These are phyloP conservation scores for Carnegiea gigantea DNA, from an alignment of 179 eudicot genomes.

Conservation along the genomic window DNA sequence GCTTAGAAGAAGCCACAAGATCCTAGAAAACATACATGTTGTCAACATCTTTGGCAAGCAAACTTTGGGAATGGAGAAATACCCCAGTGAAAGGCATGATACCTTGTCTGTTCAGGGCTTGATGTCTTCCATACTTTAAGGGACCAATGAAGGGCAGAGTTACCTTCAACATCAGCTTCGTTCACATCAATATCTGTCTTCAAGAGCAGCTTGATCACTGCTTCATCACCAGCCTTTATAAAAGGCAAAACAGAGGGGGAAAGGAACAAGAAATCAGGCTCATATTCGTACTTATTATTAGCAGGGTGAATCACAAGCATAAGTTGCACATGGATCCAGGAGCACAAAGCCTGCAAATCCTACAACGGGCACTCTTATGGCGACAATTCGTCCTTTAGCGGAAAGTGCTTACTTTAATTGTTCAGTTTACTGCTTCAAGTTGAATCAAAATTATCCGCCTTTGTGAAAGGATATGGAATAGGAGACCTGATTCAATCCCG, in stretches of 20 bases:
- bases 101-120: constrained; percentile 35
- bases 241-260: background rate
- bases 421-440: background rate
- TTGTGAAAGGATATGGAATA: background rate
- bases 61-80: background rate
- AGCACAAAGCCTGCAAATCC: background rate
- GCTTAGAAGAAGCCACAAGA: constrained; percentile 32
- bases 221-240: constrained; percentile 40
- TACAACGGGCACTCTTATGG: background rate
- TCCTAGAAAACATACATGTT: constrained; percentile 25
- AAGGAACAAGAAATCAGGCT: constrained; percentile 6
- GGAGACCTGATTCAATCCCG: background rate
- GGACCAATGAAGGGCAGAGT: constrained; percentile 42
- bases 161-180: constrained; percentile 41
- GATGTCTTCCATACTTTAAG: constrained; percentile 31
- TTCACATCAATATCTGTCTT: constrained; percentile 33
- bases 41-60: background rate
- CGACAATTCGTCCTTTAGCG: background rate
- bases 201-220: constrained; percentile 33
- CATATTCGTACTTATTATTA: background rate
- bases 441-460: no score
- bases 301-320: background rate
- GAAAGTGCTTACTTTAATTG: background rate
- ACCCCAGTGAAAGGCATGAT: background rate
- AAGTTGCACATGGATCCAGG: background rate